Evolutionary conservation across 140 eudicot genomes (phyloP).

Genomic region (Stevia rebaudiana): DNA sequence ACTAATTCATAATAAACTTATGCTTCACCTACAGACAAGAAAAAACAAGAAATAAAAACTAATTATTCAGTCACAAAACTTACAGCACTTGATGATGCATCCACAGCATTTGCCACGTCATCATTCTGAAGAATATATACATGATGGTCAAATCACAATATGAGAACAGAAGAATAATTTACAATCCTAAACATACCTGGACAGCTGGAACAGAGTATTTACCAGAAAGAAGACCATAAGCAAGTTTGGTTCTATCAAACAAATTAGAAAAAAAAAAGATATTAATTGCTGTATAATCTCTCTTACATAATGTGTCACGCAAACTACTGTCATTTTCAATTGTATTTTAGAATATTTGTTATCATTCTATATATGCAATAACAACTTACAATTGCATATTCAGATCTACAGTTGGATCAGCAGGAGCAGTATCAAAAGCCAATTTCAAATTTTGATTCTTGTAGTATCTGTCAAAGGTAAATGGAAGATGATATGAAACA

Average conservation of each 20-base stretch:
- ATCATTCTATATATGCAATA: not conserved
- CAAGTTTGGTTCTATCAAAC: constrained; percentile 72
- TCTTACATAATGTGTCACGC: not conserved
- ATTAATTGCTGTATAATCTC: not conserved
- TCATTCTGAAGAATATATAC: constrained; percentile 39
- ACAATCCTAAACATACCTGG: constrained; percentile 42
- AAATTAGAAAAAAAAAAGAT: no score
- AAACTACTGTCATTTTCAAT: no score
- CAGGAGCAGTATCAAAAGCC: constrained; percentile 79
- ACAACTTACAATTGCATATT: constrained; percentile 85
- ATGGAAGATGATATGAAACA: constrained; percentile 5
- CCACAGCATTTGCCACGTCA: constrained; percentile 34
- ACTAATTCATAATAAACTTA: not conserved
- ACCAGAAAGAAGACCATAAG: constrained; percentile 86
- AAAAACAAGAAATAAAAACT: not conserved
- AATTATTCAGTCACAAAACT: constrained; percentile 22
- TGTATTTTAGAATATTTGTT: constrained; percentile 1
- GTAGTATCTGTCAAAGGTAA: constrained; percentile 49
- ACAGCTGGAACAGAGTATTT: constrained; percentile 67
- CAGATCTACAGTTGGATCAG: constrained; percentile 96
- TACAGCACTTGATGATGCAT: constrained; percentile 39
- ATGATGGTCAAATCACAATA: constrained; percentile 14
- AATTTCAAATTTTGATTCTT: constrained; percentile 50
- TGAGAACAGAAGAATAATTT: not conserved
- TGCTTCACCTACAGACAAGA: not conserved